Conservation (phyloP, 1,284 basidiomycete species). For the Amylostereum areolatum region DNA sequence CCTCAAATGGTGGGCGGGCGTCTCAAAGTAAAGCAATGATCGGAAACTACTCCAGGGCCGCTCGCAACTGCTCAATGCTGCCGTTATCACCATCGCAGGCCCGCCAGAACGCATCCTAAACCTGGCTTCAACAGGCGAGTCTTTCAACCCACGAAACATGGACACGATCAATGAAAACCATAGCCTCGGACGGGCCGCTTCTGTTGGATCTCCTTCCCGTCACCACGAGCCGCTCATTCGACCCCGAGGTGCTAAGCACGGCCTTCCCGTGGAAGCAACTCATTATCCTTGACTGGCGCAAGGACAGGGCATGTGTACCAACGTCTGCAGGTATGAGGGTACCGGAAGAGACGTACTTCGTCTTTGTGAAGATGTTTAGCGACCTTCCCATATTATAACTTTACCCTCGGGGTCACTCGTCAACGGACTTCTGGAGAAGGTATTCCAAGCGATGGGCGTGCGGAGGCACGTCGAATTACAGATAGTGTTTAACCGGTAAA, state of each 20-base stretch:
- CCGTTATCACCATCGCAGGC: constrained; percentile 47
- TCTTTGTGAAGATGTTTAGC: constrained; percentile 82
- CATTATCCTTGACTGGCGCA: constrained; percentile 72
- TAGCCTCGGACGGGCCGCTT: constrained; percentile 81
- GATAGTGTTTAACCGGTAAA: constrained; percentile 75
- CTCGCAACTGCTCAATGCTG: constrained; percentile 62
- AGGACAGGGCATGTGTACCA: constrained; percentile 72
- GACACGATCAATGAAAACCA: constrained; percentile 45
- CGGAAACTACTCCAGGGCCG: constrained; percentile 42
- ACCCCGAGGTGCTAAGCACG: constrained; percentile 46
- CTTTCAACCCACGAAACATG: constrained; percentile 67
- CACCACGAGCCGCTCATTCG: constrained; percentile 60
- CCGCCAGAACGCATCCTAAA: constrained; percentile 48
- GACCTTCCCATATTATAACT: constrained; percentile 81
- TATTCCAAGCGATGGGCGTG: constrained; percentile 79
- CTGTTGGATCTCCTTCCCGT: constrained; percentile 77
- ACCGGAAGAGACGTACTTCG: constrained; percentile 83
- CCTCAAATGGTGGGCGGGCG: constrained; percentile 83
- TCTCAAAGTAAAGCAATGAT: constrained; percentile 48
- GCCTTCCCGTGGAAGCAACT: constrained; percentile 84
- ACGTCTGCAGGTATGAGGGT: constrained; percentile 74
- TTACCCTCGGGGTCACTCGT: constrained; percentile 64
- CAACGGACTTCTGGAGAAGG: constrained; percentile 73
- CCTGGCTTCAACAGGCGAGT: no score
- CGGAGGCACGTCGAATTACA: constrained; percentile 90